phyloP scores from a whole-genome alignment of 176 grass and related monocot genomes.

The Oryza longistaminata region DNA sequence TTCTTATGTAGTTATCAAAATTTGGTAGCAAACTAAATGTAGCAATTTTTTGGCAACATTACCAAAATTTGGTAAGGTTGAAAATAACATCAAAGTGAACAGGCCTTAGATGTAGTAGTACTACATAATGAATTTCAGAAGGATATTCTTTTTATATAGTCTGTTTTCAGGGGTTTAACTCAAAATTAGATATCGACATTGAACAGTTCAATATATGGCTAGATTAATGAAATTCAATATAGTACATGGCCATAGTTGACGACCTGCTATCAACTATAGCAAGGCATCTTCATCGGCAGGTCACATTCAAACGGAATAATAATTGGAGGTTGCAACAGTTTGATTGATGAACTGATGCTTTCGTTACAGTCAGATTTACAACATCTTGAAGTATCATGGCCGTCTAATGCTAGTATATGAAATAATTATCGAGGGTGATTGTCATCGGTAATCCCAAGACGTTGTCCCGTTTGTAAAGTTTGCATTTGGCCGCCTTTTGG shows the following conservation, averaged over 20 bases:
- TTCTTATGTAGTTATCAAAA: too few relatives aligned
- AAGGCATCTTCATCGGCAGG: background rate
- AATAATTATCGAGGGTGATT: background rate
- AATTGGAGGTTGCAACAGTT: background rate
- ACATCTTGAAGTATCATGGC: background rate
- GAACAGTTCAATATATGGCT: background rate
- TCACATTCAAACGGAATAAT: conserved; percentile 27
- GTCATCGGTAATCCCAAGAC: background rate
- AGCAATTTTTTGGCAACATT: too few relatives aligned
- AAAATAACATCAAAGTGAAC: too few relatives aligned
- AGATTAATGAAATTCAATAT: background rate
- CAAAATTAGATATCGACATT: too few relatives aligned
- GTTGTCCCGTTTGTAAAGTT: background rate
- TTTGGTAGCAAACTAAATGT: too few relatives aligned
- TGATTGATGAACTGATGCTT: background rate
- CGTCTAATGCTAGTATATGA: background rate
- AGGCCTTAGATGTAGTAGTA: too few relatives aligned
- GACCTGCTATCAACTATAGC: background rate
- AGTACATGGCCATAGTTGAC: background rate
- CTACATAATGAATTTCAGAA: too few relatives aligned
- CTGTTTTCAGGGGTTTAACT: background rate
- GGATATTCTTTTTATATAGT: background rate
- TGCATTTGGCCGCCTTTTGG: background rate
- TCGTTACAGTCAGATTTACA: background rate
- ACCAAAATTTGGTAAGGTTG: too few relatives aligned